Evolutionary conservation across 768 basidiomycete species (phyloP).

Genomic region (Trametes punicea): DNA sequence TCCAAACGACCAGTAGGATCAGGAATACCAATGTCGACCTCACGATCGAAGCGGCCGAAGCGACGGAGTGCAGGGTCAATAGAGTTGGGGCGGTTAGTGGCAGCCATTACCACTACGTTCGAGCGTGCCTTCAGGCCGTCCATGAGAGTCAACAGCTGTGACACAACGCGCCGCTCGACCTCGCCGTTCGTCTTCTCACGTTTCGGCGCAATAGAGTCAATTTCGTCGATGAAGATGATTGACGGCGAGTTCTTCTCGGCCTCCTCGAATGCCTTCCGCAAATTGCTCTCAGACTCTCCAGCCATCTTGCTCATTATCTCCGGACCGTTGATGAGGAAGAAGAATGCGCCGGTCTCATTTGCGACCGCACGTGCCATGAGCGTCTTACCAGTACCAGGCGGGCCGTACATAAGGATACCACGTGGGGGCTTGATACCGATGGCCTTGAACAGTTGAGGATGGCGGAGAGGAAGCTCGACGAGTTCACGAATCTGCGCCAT

Average conservation of each 20-base stretch:
- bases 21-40: slow-evolving; percentile 98
- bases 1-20: slow-evolving; percentile 99
- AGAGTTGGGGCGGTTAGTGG: slow-evolving; percentile 97
- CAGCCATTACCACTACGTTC: slow-evolving; percentile 99
- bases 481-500: slow-evolving; percentile 99
- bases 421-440: slow-evolving; percentile 99
- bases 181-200: slow-evolving; percentile 99
- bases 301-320: slow-evolving; percentile 99
- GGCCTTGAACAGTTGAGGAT: slow-evolving; percentile 99
- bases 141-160: slow-evolving; percentile 98
- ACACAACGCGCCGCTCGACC: slow-evolving; percentile 98
- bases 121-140: slow-evolving; percentile 98
- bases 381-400: slow-evolving; percentile 99
- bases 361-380: slow-evolving; percentile 99
- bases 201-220: slow-evolving; percentile 98
- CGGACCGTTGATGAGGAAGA: slow-evolving; percentile 99
- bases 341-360: slow-evolving; percentile 99
- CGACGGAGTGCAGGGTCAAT: slow-evolving; percentile 98
- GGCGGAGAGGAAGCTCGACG: slow-evolving; percentile 95
- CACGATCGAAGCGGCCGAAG: slow-evolving; percentile 98
- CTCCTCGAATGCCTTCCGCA: slow-evolving; percentile 98
- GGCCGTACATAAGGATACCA: slow-evolving; percentile 98
- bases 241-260: slow-evolving; percentile 99
- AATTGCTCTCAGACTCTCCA: slow-evolving; percentile 95
- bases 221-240: slow-evolving; percentile 99